Percentiles rank a stretch among this genome's conserved stretches.
phyloP scores from a whole-genome alignment of 352 stramenopile genomes.

The Globisporangium radiosum region DNA sequence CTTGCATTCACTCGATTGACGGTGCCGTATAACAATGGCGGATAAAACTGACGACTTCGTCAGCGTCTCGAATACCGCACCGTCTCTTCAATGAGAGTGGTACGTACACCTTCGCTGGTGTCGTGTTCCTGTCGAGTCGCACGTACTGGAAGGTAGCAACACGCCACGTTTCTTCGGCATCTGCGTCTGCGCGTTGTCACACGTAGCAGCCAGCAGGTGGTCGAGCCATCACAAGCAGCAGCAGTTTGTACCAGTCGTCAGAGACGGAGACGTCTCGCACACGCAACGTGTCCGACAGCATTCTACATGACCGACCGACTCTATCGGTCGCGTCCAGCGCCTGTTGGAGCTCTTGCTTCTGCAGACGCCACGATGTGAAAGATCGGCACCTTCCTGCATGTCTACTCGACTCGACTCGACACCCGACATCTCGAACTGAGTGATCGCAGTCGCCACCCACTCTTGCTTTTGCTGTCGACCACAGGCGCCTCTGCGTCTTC shows the following conservation, averaged over 20 bases:
- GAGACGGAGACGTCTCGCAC: background rate
- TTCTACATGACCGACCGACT: slow-evolving; percentile 1
- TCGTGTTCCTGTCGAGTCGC: no score
- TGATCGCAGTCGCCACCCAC: background rate
- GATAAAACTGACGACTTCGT: no score
- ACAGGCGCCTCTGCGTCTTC: background rate
- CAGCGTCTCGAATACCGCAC: no score
- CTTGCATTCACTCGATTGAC: no score
- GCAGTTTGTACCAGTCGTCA: background rate
- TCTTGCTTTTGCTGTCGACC: slow-evolving; percentile 2
- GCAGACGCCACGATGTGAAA: background rate
- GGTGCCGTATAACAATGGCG: no score
- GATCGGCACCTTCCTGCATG: no score
- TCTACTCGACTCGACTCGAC: no score
- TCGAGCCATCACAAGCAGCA: background rate
- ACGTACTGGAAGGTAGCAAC: no score
- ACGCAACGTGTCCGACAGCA: slow-evolving; percentile 5
- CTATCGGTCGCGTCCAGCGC: background rate
- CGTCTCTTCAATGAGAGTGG: no score
- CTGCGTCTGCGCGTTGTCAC: background rate
- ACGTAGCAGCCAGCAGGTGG: no score
- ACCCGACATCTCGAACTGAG: no score
- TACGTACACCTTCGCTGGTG: no score
- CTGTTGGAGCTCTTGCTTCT: background rate
- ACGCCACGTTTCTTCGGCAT: background rate